phyloP scores from a whole-genome alignment of 2,329 filamentous ascomycete species.

The Epichloe aotearoae region DNA sequence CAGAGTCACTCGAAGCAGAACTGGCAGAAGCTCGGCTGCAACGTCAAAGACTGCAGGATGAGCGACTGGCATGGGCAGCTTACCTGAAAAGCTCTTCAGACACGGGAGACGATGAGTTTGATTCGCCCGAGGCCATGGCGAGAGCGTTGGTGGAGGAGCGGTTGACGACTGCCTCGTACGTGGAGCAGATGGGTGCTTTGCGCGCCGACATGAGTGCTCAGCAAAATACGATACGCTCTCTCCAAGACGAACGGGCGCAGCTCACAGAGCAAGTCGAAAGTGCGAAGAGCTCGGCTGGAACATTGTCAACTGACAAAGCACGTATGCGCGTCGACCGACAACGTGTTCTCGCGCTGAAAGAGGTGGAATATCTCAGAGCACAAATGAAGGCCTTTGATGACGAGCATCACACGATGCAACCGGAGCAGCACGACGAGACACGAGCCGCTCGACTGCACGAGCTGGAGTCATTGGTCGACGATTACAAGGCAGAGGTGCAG shows the following conservation, averaged over 20 bases:
- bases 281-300: constrained; percentile 38
- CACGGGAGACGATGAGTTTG: constrained; percentile 57
- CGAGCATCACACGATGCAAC: constrained; percentile 77
- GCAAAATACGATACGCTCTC: constrained; percentile 56
- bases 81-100: constrained; percentile 61
- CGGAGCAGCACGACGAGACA: constrained; percentile 62
- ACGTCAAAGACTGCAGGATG: constrained; percentile 76
- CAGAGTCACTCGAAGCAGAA: constrained; percentile 62
- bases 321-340: constrained; percentile 73
- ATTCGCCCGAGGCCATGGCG: constrained; percentile 78
- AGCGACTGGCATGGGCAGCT: constrained; percentile 73
- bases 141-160: constrained; percentile 73
- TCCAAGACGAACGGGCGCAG: constrained; percentile 56
- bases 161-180: constrained; percentile 63
- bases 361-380: constrained; percentile 85
- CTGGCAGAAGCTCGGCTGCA: constrained; percentile 70
- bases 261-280: constrained; percentile 60
- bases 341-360: constrained; percentile 72
- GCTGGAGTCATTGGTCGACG: constrained; percentile 73
- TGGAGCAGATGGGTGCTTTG: constrained; percentile 66
- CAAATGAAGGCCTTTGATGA: constrained; percentile 81
- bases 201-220: constrained; percentile 68
- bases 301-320: constrained; percentile 47
- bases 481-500: constrained; percentile 73
- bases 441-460: constrained; percentile 64